phyloP scores from a whole-genome alignment of 805 yeast genomes.

The Teunomyces stri region DNA sequence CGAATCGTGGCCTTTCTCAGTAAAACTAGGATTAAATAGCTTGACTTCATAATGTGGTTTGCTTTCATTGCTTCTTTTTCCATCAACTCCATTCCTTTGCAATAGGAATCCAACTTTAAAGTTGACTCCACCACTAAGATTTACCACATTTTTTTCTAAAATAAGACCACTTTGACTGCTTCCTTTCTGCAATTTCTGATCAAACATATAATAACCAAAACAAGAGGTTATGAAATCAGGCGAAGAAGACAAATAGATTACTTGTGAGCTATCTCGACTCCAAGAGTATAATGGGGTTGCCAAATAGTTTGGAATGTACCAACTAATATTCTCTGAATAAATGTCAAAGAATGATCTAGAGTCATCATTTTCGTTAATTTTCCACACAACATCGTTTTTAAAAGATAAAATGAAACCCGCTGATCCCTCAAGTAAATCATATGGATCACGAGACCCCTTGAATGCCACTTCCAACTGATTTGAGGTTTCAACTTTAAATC shows the following conservation, averaged over 20 bases:
- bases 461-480: slow-evolving; percentile 55
- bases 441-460: slow-evolving; percentile 81
- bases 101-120: slow-evolving; percentile 58
- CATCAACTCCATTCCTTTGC: slow-evolving; percentile 40
- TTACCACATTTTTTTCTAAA: slow-evolving; percentile 55
- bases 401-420: slow-evolving; percentile 81
- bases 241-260: slow-evolving; percentile 48
- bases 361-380: slow-evolving; percentile 64
- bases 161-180: slow-evolving; percentile 5
- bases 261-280: slow-evolving; percentile 48
- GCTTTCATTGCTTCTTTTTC: slow-evolving; percentile 43
- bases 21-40: slow-evolving; percentile 55
- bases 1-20: slow-evolving; percentile 36
- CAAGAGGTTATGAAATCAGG: slow-evolving; percentile 42
- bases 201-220: slow-evolving; percentile 48
- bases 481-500: slow-evolving; percentile 46
- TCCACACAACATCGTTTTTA: slow-evolving; percentile 56
- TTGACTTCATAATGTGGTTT: slow-evolving; percentile 61
- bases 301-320: slow-evolving; percentile 75
- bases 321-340: slow-evolving; percentile 57
- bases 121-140: slow-evolving; percentile 57
- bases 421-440: slow-evolving; percentile 58
- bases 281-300: slow-evolving; percentile 51
- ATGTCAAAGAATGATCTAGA: slow-evolving; percentile 67
- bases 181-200: slow-evolving; percentile 7